Percentiles rank a stretch among this genome's conserved stretches.
phyloP scores from a whole-genome alignment of 495 filamentous ascomycete genomes.

The Tuber brumale region DNA sequence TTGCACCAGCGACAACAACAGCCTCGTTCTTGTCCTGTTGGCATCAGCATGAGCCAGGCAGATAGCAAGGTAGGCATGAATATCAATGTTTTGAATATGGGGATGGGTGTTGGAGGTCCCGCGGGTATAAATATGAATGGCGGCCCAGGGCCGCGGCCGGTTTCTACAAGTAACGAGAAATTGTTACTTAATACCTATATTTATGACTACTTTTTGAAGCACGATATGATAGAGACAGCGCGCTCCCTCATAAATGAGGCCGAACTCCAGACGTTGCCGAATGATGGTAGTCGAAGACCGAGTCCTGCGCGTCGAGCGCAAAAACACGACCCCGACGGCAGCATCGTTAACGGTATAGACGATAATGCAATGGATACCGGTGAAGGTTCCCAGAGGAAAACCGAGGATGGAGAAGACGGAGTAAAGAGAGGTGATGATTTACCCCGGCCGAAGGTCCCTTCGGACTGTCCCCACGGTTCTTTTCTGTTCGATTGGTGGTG shows the following conservation, averaged over 20 bases:
- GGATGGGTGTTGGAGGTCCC: conserved; percentile 44
- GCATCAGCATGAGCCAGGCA: conserved; percentile 61
- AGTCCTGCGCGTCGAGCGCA: conserved; percentile 41
- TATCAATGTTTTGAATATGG: conserved; percentile 42
- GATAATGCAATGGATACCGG: conserved; percentile 73
- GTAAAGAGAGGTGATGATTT: conserved; percentile 61
- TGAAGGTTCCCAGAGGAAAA: conserved; percentile 40
- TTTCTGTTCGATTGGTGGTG: conserved; percentile 94
- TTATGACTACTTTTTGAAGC: conserved; percentile 89
- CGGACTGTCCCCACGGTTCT: conserved; percentile 57
- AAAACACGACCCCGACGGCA: conserved; percentile 55
- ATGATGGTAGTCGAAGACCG: conserved; percentile 25
- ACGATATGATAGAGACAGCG: conserved; percentile 72
- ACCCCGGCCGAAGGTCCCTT: conserved; percentile 63
- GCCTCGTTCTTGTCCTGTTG: conserved; percentile 20
- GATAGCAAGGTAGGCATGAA: conserved; percentile 50
- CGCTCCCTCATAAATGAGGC: conserved; percentile 53
- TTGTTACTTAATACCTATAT: conserved; percentile 80
- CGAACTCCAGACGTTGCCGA: conserved; percentile 28
- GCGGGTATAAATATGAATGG: conserved; percentile 46
- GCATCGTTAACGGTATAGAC: conserved; percentile 64
- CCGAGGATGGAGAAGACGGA: conserved; percentile 38
- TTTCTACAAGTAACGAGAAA: conserved; percentile 22
- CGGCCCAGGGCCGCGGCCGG: conserved; percentile 35
- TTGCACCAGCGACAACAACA: conserved; percentile 11